phyloP scores from a whole-genome alignment of 306 rosid species.

The Lithocarpus polystachyus region DNA sequence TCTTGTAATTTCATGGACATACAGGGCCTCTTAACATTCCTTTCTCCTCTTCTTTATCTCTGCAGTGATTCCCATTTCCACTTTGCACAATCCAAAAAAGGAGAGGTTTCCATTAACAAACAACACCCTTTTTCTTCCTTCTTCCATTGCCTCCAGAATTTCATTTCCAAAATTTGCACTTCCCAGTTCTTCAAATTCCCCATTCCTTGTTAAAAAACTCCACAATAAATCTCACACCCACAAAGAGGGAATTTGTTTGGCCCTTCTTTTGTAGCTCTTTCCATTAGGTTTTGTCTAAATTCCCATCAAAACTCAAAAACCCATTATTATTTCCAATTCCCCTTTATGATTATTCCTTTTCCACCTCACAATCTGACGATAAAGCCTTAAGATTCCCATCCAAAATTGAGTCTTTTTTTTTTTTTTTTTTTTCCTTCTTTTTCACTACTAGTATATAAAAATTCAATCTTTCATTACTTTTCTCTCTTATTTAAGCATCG shows the following conservation, averaged over 20 bases:
- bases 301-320: background rate
- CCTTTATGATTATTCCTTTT: constrained; percentile 54
- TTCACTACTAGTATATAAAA: constrained; percentile 2
- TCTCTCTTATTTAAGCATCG: background rate
- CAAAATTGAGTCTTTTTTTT: constrained; percentile 10
- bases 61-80: constrained; percentile 5
- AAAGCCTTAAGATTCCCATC: constrained; percentile 30
- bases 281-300: background rate
- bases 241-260: background rate
- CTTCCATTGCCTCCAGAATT: constrained; percentile 5
- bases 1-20: constrained; percentile 19
- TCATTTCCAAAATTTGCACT: background rate
- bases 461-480: constrained; percentile 13
- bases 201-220: background rate
- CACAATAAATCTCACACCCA: background rate
- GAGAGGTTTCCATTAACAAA: constrained; percentile 14
- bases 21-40: constrained; percentile 17
- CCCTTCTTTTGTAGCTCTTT: background rate
- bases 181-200: no score
- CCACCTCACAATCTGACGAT: constrained; percentile 17
- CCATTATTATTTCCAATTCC: background rate
- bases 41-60: constrained; percentile 5
- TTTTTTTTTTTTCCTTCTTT: constrained; percentile 4
- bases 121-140: background rate
- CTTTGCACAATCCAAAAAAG: constrained; percentile 7